Evolutionary conservation across 257 asterid genomes (phyloP).

Genomic region (Linaria vulgaris): DNA sequence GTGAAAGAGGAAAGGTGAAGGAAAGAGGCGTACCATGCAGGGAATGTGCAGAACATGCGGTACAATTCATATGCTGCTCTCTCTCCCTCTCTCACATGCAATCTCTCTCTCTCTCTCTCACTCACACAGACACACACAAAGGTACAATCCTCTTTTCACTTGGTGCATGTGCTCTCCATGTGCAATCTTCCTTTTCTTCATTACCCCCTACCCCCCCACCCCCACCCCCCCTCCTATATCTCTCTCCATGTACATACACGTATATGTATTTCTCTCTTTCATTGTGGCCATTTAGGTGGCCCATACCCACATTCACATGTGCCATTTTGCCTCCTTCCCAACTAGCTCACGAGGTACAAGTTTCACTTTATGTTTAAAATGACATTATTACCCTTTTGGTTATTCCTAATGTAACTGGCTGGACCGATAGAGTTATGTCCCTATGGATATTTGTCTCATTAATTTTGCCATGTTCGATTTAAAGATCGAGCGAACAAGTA

Average conservation of each 20-base stretch:
- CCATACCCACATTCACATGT: constrained; percentile 74
- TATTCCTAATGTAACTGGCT: constrained; percentile 1
- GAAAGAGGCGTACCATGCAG: constrained; percentile 51
- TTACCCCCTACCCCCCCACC: background rate
- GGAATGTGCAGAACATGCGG: constrained; percentile 98
- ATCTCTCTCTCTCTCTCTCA: constrained; percentile 20
- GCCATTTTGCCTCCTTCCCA: constrained; percentile 41
- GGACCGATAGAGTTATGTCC: constrained; percentile 13
- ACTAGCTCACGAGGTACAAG: constrained; percentile 26
- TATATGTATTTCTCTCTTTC: background rate
- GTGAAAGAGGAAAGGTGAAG: background rate
- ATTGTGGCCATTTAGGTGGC: constrained; percentile 38
- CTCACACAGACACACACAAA: too few relatives aligned
- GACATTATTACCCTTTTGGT: constrained; percentile 23
- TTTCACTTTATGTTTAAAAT: constrained; percentile 1
- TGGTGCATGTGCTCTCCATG: constrained; percentile 74
- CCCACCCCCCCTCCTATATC: background rate
- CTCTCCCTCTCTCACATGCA: constrained; percentile 61
- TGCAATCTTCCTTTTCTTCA: constrained; percentile 31
- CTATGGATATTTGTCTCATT: constrained; percentile 29
- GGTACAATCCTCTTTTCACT: constrained; percentile 30
- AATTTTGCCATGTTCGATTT: constrained; percentile 28
- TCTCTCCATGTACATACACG: background rate
- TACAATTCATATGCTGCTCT: constrained; percentile 74
- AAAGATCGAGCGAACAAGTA: constrained; percentile 3